Evolutionary conservation across 495 filamentous ascomycete species (phyloP).

Genomic region (Aspergillus conjunctus): DNA sequence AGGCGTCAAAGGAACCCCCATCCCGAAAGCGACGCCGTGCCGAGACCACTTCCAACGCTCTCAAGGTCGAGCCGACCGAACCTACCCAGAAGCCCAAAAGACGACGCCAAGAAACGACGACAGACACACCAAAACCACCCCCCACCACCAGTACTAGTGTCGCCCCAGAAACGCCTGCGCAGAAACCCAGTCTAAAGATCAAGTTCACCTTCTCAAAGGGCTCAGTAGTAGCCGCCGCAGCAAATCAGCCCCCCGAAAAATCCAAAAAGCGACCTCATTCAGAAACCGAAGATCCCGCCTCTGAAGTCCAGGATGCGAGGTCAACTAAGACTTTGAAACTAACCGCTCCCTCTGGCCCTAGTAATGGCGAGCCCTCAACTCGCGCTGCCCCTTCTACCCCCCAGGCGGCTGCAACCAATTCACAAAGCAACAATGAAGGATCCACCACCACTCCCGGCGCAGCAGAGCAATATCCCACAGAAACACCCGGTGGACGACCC

Average conservation of each 20-base stretch:
- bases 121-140: neutral
- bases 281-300: constrained; percentile 15
- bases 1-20: constrained; percentile 6
- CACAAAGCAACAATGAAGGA: neutral
- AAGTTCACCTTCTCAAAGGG: constrained; percentile 14
- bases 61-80: neutral
- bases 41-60: neutral
- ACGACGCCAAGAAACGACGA: constrained; percentile 17
- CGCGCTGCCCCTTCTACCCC: neutral
- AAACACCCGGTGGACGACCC: constrained; percentile 24
- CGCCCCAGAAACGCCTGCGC: neutral
- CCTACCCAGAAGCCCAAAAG: constrained; percentile 16
- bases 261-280: constrained; percentile 26
- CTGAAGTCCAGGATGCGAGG: constrained; percentile 6
- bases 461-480: constrained; percentile 4
- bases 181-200: constrained; percentile 15
- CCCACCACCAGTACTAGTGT: neutral
- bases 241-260: neutral
- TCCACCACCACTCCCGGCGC: constrained; percentile 7
- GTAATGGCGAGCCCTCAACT: neutral
- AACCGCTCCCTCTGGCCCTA: neutral
- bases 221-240: neutral
- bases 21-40: constrained; percentile 26
- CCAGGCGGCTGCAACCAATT: constrained; percentile 2
- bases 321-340: constrained; percentile 16